Conservation (phyloP, 2,329 filamentous ascomycete species). For the Tympanopsis confertula region DNA sequence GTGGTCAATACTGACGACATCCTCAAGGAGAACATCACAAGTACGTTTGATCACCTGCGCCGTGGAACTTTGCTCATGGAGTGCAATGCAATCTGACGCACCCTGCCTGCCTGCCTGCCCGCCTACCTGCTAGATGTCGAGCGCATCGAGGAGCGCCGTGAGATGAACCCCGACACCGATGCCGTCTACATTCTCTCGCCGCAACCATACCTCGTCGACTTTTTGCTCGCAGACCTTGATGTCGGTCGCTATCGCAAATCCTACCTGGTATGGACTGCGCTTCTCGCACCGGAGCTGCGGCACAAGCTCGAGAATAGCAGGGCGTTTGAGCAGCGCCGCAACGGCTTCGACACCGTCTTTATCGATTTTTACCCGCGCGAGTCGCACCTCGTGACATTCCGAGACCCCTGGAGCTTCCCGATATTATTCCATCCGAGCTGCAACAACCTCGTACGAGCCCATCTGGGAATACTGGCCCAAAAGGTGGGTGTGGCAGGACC, state of each 20-base stretch:
- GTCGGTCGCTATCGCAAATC: constrained; percentile 67
- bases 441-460: constrained; percentile 68
- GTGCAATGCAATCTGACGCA: constrained; percentile 4
- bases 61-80: background rate
- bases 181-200: constrained; percentile 87
- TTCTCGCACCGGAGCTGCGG: constrained; percentile 59
- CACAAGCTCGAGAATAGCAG: constrained; percentile 64
- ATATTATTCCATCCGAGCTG: constrained; percentile 83
- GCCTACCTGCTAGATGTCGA: constrained; percentile 62
- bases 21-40: constrained; percentile 89
- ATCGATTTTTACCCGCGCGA: constrained; percentile 86
- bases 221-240: constrained; percentile 84
- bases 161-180: constrained; percentile 79
- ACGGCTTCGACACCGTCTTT: constrained; percentile 68
- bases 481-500: constrained; percentile 45
- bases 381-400: constrained; percentile 80
- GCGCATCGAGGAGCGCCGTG: constrained; percentile 76
- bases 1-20: constrained; percentile 92
- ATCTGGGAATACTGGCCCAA: constrained; percentile 76
- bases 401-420: constrained; percentile 92
- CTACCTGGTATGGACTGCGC: constrained; percentile 75
- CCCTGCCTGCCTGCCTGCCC: constrained; percentile 6
- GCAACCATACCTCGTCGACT: constrained; percentile 79
- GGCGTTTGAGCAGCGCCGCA: constrained; percentile 60
- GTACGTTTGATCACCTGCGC: constrained; percentile 35